Evolutionary conservation across 257 asterid species (phyloP), one percentile per base, ranked within the genome.

Genomic region (Vinca minor): DNA sequence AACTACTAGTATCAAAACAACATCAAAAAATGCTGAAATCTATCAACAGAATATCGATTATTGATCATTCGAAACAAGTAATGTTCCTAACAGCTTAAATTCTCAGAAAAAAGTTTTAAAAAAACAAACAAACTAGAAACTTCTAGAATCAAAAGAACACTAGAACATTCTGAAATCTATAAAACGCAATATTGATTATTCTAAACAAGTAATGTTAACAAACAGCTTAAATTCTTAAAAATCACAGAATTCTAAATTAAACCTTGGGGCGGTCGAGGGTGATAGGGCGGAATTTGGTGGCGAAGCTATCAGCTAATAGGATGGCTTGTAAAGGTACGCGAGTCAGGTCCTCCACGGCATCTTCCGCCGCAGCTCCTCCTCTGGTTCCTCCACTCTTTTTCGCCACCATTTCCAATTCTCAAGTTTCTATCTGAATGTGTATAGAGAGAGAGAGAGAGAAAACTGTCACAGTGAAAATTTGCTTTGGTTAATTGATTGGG

Each of bases 211-310:
- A n/a, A n/a, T n/a, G n/a, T n/a, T n/a, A n/a, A 21, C 42, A 35
- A 35, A n/a, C 14, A 2, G 13, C 39, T 42, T 14, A 5, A 28
- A 61, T 8, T 38, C 39, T 56, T 26, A 4, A 34, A 41, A 44
- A 44, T 42, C 58, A 28, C 9, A 12, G 8, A 35, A 31, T 26
- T 34, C 6, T 20, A 4, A 2, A 7, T 60, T 5, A 41, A 18
- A 86, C 98, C 83, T 92, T 92, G 50, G 98, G 96, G 49, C 96
- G 89, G 73, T 92, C 98, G 49, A 92, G 93, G 14, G 96, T 89
- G 58, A 92, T 89, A 59, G 98, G 98, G 62, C 96, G 95, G 85
- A 92, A 92, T 72, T 83, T 89, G 57, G 96, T 87, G 70, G 96
- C 80, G 71, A 92, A 92, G 78, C 96, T 92, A 73, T 92, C 98